Percentiles rank a stretch among this genome's conserved stretches.
phyloP scores from a whole-genome alignment of 106 monocot species.

The Apostasia shenzhenica region DNA sequence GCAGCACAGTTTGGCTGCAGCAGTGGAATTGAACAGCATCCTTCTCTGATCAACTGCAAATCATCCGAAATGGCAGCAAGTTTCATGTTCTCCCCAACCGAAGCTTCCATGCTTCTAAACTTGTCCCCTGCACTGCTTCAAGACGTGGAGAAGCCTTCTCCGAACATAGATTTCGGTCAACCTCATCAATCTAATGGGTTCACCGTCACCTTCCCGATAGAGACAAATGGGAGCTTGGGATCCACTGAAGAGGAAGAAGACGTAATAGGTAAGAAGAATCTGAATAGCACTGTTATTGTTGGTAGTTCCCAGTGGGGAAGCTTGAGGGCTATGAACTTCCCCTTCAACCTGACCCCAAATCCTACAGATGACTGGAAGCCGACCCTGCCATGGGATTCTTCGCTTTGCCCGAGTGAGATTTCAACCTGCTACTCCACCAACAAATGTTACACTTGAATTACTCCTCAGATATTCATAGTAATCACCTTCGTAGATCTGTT shows the following conservation, averaged over 20 bases:
- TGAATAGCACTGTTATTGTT: background rate
- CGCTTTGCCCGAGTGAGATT: conserved; percentile 40
- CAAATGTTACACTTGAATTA: conserved; percentile 41
- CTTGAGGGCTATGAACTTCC: conserved; percentile 20
- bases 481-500: conserved; percentile 23
- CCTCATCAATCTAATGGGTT: conserved; percentile 26
- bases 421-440: conserved; percentile 29
- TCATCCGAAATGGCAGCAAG: conserved; percentile 12
- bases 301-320: conserved; percentile 20
- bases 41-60: conserved; percentile 14
- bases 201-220: conserved; percentile 20
- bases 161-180: conserved; percentile 20
- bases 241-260: conserved; percentile 9
- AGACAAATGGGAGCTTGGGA: conserved; percentile 15
- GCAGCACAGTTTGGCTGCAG: conserved; percentile 14
- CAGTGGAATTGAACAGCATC: conserved; percentile 22
- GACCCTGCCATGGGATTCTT: conserved; percentile 44
- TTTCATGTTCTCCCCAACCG: conserved; percentile 16
- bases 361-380: conserved; percentile 62
- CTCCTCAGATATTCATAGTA: background rate
- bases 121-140: conserved; percentile 21
- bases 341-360: conserved; percentile 31
- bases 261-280: conserved; percentile 11
- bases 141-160: conserved; percentile 11
- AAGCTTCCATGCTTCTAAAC: conserved; percentile 30